Percentiles rank a stretch among this genome's conserved stretches.
phyloP scores from a whole-genome alignment of 495 filamentous ascomycete genomes.

The Penicillium samsonianum region DNA sequence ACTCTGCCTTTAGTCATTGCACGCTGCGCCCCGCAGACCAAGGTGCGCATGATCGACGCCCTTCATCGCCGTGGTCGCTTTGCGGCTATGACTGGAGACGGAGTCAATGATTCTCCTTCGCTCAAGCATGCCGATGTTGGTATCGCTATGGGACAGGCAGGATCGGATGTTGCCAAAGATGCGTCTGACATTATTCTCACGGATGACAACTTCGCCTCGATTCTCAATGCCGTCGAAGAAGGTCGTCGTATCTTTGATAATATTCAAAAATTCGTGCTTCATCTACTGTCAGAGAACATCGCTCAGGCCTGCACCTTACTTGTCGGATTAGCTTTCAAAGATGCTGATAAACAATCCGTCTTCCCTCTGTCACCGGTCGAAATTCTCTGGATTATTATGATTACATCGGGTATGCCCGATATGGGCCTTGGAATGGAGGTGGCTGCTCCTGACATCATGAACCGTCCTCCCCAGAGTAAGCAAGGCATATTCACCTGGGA shows the following conservation, averaged over 20 bases:
- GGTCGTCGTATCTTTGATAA: conserved; percentile 68
- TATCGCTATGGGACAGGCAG: conserved; percentile 81
- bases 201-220: conserved; percentile 75
- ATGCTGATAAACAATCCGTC: conserved; percentile 54
- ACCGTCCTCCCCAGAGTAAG: conserved; percentile 57
- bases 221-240: conserved; percentile 64
- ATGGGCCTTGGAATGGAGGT: conserved; percentile 67
- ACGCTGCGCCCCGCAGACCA: conserved; percentile 66
- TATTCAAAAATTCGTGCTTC: conserved; percentile 68
- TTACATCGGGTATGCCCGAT: conserved; percentile 62
- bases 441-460: conserved; percentile 60
- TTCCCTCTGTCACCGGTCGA: conserved; percentile 66
- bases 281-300: conserved; percentile 64
- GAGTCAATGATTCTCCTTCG: conserved; percentile 89
- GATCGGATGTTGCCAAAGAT: conserved; percentile 76
- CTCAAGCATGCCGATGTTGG: conserved; percentile 79
- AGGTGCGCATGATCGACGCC: conserved; percentile 68
- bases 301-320: conserved; percentile 62
- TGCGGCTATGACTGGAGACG: conserved; percentile 91
- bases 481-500: conserved; percentile 63
- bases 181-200: conserved; percentile 72
- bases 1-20: conserved; percentile 66
- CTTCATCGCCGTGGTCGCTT: conserved; percentile 73
- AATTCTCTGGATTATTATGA: conserved; percentile 69
- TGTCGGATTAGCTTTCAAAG: conserved; percentile 65